Base-by-base conservation (phyloP, 129 eudicot species). In the Cynara cardunculus region DNA sequence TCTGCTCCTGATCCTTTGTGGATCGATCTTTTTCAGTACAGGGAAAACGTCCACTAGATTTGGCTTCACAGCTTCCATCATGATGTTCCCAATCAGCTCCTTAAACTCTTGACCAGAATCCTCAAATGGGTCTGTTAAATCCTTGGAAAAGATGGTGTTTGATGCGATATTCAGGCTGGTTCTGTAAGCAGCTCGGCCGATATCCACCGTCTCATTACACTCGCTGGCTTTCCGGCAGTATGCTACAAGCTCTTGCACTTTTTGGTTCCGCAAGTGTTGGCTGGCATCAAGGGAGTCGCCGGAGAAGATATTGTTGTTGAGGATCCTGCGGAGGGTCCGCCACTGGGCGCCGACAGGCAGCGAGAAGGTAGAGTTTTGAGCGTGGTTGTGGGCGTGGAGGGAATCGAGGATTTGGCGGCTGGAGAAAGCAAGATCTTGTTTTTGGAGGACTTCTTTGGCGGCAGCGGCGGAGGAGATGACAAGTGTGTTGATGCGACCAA, bases 61-160 rank as follows among this genome's bases (percentile, higher is more conserved):
- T 2, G 91, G 96, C 75, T 77, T 88, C 5, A 88, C 96, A 10
- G 77, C 80, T 31, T 80, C 96, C 74, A 77, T 83, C 91, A 87
- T 80, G 25, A 91, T 65, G 25, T 83, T 76, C 74, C 85, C 75
- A 28, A 83, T 70, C 31, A 88, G 31, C 2, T 88, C 89, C 88
- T 78, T 90, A 72, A 88, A 88, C 32, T 90, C 96, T 27, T 83
- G 84, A 6, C 89, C 90, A 0, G 77, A 80, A 71, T 83, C 90
- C 37, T 86, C 79, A 69, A 35, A 78, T 0, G 87, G 87, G 76
- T 85, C 87, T 4, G 85, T 73, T 62, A 90, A 34, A 72, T 90
- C 92, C 66, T 75, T 85, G 1, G 96, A 91, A 59, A 91, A 87
- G 31, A 91, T 65, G 0, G 91, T 87, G 62, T 83, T 87, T 6